Conservation (phyloP, 805 yeast genomes). For the Candida jianshihensis region DNA sequence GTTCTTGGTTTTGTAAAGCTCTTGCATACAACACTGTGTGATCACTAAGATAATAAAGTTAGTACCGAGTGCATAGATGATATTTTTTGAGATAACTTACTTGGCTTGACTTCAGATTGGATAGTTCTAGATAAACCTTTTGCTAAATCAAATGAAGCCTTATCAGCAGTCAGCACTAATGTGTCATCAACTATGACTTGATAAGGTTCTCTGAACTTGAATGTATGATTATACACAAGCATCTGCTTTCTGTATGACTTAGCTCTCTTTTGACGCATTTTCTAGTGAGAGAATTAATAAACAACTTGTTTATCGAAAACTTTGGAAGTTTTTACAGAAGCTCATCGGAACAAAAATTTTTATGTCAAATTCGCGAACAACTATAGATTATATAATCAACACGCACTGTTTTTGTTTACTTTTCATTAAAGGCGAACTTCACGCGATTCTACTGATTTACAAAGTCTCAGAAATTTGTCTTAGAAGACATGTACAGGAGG, state of each 20-base stretch:
- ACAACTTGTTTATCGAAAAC: neutral
- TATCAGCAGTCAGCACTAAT: conserved; percentile 56
- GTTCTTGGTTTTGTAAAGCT: conserved; percentile 63
- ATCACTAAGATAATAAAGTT: conserved; percentile 39
- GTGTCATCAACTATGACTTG: conserved; percentile 86
- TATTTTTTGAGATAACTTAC: conserved; percentile 11
- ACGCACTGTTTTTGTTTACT: neutral
- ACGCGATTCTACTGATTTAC: no score
- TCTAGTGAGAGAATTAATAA: no score
- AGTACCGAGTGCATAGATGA: neutral
- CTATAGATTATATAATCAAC: neutral
- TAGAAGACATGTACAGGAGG: conserved; percentile 8
- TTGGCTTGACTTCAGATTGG: conserved; percentile 78
- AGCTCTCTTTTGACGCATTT: conserved; percentile 94
- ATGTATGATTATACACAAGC: conserved; percentile 75
- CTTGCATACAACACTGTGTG: conserved; percentile 92
- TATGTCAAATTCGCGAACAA: neutral
- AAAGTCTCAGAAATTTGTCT: no score
- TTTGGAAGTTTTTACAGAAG: neutral
- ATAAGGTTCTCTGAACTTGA: conserved; percentile 90
- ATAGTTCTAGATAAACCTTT: conserved; percentile 75
- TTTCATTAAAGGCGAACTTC: neutral
- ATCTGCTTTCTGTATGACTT: conserved; percentile 90
- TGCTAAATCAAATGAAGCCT: conserved; percentile 68
- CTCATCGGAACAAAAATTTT: neutral